These are phyloP conservation scores for Triticum aestivum DNA, from an alignment of 176 grass and related monocot species.

Conservation along the genomic window DNA sequence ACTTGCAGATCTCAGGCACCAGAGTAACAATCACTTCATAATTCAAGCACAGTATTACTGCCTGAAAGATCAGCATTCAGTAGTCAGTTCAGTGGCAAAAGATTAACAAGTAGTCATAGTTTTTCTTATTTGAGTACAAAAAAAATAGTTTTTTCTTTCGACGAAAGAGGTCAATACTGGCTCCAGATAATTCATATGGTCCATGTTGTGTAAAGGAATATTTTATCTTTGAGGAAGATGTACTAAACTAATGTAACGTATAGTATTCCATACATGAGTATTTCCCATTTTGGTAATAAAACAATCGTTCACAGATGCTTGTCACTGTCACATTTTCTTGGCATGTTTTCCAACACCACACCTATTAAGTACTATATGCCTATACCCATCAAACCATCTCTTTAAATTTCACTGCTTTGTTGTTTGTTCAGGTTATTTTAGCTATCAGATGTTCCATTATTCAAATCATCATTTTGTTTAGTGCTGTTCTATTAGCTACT, in stretches of 20 bases:
- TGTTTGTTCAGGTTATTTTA: constrained; percentile 7
- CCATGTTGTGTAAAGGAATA: not conserved
- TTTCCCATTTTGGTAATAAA: too few relatives aligned
- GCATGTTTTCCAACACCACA: not conserved
- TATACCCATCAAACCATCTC: constrained; percentile 1
- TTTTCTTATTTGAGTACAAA: not conserved
- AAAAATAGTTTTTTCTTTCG: not conserved
- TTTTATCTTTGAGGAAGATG: not conserved
- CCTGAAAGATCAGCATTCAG: constrained; percentile 18
- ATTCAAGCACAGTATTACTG: constrained; percentile 5
- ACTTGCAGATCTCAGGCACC: not conserved
- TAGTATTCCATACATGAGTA: too few relatives aligned
- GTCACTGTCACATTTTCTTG: not conserved
- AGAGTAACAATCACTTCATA: not conserved
- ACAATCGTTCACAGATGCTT: too few relatives aligned
- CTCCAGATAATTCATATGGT: not conserved
- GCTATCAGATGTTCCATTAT: not conserved
- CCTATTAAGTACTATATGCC: not conserved
- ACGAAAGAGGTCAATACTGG: not conserved
- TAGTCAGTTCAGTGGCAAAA: constrained; percentile 3
- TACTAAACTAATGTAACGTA: not conserved
- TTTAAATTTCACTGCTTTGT: not conserved
- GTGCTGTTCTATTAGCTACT: too few relatives aligned
- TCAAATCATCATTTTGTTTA: not conserved
- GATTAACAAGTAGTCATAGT: not conserved